Percentiles rank a stretch among this genome's conserved stretches.
These are phyloP conservation scores for Chytridium lagenaria DNA, from an alignment of 371 early-diverging fungal species.

Conservation along the genomic window DNA sequence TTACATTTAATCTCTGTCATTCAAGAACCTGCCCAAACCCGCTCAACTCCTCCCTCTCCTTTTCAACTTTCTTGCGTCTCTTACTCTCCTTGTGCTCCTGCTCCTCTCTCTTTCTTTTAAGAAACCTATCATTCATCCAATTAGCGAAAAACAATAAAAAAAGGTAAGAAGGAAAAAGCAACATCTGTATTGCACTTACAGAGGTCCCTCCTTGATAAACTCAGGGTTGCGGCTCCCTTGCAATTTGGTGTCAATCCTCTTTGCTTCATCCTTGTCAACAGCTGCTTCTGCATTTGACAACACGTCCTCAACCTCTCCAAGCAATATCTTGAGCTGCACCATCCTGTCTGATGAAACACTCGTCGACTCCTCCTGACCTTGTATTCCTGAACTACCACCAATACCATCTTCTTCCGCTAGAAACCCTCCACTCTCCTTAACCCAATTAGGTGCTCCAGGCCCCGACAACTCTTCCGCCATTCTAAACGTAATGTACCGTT, in stretches of 20 bases:
- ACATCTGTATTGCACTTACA: conserved; percentile 15
- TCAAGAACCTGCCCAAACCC: not conserved
- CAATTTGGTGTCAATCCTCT: conserved; percentile 26
- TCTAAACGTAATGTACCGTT: conserved; percentile 26
- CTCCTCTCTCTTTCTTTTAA: conserved; percentile 11
- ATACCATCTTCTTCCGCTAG: not conserved
- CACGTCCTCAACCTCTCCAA: conserved; percentile 24
- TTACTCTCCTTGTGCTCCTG: conserved; percentile 23
- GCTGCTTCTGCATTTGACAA: conserved; percentile 14
- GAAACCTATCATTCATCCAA: conserved; percentile 2
- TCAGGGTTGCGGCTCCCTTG: conserved; percentile 26
- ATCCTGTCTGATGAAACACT: conserved; percentile 15
- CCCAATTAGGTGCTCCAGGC: not conserved
- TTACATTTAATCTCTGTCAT: not conserved
- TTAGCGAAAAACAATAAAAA: conserved; percentile 17
- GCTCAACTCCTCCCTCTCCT: conserved; percentile 11
- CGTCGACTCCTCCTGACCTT: not conserved
- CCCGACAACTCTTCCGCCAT: not conserved
- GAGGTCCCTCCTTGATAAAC: not conserved
- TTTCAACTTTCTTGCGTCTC: conserved; percentile 26
- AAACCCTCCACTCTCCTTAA: not conserved
- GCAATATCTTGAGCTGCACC: conserved; percentile 17
- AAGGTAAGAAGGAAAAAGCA: conserved; percentile 13
- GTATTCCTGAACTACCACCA: not conserved
- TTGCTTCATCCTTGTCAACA: conserved; percentile 18